These are phyloP conservation scores for Lipomyces yamadae DNA, from an alignment of 805 yeast species.

Conservation along the genomic window DNA sequence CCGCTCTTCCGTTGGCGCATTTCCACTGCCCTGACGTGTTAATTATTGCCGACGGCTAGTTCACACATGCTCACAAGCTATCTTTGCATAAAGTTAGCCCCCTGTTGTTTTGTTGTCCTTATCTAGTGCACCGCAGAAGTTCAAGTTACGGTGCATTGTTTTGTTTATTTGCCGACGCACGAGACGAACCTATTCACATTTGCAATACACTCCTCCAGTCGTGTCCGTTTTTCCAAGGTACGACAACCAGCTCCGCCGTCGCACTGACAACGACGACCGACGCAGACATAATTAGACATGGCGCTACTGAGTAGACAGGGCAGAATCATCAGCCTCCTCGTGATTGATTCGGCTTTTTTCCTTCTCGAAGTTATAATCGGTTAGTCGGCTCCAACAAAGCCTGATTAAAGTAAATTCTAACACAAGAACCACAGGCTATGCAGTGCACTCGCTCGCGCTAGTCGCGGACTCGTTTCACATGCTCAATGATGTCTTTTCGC, in stretches of 20 bases:
- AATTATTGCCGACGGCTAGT: background rate
- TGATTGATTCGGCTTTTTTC: conserved; percentile 80
- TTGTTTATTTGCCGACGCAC: background rate
- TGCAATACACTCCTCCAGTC: background rate
- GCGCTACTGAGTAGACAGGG: conserved; percentile 29
- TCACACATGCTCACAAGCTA: background rate
- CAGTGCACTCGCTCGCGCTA: conserved; percentile 91
- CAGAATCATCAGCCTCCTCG: conserved; percentile 72
- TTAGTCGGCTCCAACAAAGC: conserved; percentile 18
- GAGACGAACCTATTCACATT: background rate
- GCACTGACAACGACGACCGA: background rate
- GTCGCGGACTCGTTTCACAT: conserved; percentile 97
- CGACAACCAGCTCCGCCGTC: background rate
- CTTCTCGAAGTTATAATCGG: conserved; percentile 83
- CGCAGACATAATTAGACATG: conserved; percentile 13
- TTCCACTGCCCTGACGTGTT: background rate
- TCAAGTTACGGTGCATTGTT: background rate
- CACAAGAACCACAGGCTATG: conserved; percentile 53
- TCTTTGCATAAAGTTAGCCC: background rate
- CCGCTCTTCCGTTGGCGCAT: background rate
- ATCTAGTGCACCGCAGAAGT: background rate
- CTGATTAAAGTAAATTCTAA: background rate
- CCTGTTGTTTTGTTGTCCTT: background rate
- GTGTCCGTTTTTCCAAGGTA: background rate
- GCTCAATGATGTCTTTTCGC: conserved; percentile 91